A percentile compares a stretch with the other conserved stretches of the same genome.
Evolutionary conservation across 169 alveolate species (phyloP).

Genomic region (Plasmodium chabaudi): DNA sequence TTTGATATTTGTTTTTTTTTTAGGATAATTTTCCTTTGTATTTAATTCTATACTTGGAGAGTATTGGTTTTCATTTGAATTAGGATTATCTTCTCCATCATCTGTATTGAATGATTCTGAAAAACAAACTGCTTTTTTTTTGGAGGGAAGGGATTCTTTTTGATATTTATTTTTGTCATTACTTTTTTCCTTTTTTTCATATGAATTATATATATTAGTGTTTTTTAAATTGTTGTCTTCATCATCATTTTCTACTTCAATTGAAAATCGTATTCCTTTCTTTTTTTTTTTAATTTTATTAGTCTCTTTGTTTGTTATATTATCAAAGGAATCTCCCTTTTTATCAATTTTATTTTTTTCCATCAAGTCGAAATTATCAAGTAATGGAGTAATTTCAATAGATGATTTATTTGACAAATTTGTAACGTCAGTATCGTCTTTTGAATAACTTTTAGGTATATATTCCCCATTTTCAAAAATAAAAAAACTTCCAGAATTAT

Average conservation of each 20-base stretch:
- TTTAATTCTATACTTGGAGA: constrained; percentile 18
- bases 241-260: constrained; percentile 17
- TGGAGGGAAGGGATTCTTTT: too few species aligned
- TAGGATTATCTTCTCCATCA: not conserved
- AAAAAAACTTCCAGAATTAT: constrained; percentile 17
- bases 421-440: constrained; percentile 7
- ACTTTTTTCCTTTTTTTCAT: not conserved
- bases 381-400: constrained; percentile 12
- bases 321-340: not conserved
- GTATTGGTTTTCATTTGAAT: not conserved
- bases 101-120: not conserved
- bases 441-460: constrained; percentile 47
- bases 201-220: not conserved
- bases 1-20: constrained; percentile 22
- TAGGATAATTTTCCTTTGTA: not conserved
- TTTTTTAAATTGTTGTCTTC: not conserved
- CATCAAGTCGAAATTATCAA: not conserved
- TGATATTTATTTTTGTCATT: constrained; percentile 4
- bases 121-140: constrained; percentile 19
- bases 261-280: constrained; percentile 51
- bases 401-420: constrained; percentile 14
- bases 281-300: constrained; percentile 23
- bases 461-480: constrained; percentile 46
- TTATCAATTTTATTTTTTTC: not conserved
- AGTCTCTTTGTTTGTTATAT: not conserved